These are phyloP conservation scores for Elongisporangium prolatum DNA, from an alignment of 352 stramenopile genomes.

Conservation along the genomic window DNA sequence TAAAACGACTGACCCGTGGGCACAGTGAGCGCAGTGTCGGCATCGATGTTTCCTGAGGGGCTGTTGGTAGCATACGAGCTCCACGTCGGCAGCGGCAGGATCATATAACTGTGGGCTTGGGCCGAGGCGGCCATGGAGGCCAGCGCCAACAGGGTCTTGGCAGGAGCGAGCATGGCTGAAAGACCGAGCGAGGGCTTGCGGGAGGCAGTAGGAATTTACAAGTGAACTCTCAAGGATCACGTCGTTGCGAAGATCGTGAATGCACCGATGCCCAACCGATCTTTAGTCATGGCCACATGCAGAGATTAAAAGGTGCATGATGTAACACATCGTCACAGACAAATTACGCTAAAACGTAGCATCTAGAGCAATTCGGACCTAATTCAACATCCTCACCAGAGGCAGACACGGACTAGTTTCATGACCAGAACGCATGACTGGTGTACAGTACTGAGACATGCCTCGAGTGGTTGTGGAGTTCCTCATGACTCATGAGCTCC, in stretches of 20 bases:
- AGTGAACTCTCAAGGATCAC: constrained; percentile 2
- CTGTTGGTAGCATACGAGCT: constrained; percentile 2
- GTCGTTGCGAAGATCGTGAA: not conserved
- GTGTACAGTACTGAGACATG: no score
- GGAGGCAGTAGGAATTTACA: not conserved
- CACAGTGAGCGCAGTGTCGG: not conserved
- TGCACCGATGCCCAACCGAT: not conserved
- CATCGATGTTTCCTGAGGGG: not conserved
- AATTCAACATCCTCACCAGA: not conserved
- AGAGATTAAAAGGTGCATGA: not conserved
- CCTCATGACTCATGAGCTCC: no score
- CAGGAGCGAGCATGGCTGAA: constrained; percentile 1
- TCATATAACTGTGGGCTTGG: constrained; percentile 1
- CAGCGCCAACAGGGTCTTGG: not conserved
- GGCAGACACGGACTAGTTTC: not conserved
- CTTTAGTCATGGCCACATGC: constrained; percentile 1
- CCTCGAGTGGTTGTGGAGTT: not conserved
- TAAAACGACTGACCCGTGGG: not conserved
- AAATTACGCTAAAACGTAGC: not conserved
- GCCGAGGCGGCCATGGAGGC: constrained; percentile 9
- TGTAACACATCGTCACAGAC: not conserved
- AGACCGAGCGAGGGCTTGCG: not conserved
- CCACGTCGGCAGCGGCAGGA: constrained; percentile 4
- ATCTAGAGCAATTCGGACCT: not conserved
- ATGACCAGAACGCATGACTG: not conserved